Base-by-base conservation (phyloP, 768 basidiomycete genomes). In the Amanita pseudoporphyria region DNA sequence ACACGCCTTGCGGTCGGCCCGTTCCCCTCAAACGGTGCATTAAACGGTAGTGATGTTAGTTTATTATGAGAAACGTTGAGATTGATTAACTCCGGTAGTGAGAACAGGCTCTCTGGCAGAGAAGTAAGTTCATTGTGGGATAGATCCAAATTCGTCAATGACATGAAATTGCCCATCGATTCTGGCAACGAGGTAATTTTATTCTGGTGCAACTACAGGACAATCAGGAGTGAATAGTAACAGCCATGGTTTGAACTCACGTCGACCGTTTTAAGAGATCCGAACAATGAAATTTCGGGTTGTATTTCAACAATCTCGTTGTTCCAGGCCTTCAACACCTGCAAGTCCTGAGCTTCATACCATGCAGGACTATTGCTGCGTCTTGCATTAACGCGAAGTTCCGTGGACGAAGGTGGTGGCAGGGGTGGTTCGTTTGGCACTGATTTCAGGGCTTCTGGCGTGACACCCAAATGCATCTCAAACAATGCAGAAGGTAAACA, bases 341-440 rank as follows among this genome's bases (percentile, higher is more conserved):
- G 75, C 18, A 92, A 65, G 63, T 92, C 88, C 59, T 85, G 82
- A 1, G 83, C 83, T 60, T 90, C 87, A 56, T 81, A 92, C 86
- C 88, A 88, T 1, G 84, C 71, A 10, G 84, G 79, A 18, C 66
- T 67, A 46, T 72, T 69, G 28, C 67, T 69, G 7, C 68, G 63
- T 37, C 67, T 69, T n/a, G 61, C 62, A 12, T 64, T 54, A 7
- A 60, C 54, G 38, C 61, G 59, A 26, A 60, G 54, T 36, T 69
- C 67, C 3, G 71, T 66, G 30, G 38, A 38, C 28, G 47, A 39
- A 9, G 47, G 47, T 18, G 64, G 65, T 49, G 69, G 71, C 54
- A 75, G 58, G 19, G 72, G 66, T 3, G 82, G 82, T 55, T 87
- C 82, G 38, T 78, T 69, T 3, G 74, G 71, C 6, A 82, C 82